phyloP scores from a whole-genome alignment of 164 flowering plant genomes.

The Magnolia officinalis region DNA sequence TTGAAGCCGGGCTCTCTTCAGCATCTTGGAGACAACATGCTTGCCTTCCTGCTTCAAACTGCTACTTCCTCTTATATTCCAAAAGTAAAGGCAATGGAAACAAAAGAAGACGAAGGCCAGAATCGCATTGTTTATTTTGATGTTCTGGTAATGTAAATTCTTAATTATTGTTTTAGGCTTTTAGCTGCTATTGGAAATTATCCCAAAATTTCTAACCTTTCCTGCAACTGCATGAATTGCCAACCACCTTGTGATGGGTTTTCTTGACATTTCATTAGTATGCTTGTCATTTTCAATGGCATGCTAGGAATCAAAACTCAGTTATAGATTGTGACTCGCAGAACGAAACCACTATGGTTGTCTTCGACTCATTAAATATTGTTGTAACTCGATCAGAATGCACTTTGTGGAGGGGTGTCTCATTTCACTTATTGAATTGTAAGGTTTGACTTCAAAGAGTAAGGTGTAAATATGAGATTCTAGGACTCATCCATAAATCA shows the following conservation, averaged over 20 bases:
- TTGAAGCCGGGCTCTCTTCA: constrained; percentile 92
- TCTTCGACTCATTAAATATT: too few species aligned
- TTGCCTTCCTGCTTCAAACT: constrained; percentile 71
- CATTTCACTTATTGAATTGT: too few species aligned
- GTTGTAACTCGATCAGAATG: too few species aligned
- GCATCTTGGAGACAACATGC: constrained; percentile 98
- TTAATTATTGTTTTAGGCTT: neutral
- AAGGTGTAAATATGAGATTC: too few species aligned
- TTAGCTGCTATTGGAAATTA: neutral
- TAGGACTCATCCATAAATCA: too few species aligned
- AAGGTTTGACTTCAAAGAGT: too few species aligned
- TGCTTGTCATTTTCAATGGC: neutral
- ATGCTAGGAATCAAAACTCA: neutral
- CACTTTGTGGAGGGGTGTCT: too few species aligned
- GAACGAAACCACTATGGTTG: too few species aligned
- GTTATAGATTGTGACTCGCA: neutral
- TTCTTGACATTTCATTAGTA: neutral
- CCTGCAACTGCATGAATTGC: neutral
- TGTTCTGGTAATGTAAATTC: constrained; percentile 53
- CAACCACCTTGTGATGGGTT: neutral
- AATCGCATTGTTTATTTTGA: constrained; percentile 73
- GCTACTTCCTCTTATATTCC: constrained; percentile 59
- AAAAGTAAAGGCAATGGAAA: constrained; percentile 28
- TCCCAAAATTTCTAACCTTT: neutral
- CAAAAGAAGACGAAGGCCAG: constrained; percentile 21